Base-by-base conservation (phyloP, 805 yeast species). In the Teunomyces stri region DNA sequence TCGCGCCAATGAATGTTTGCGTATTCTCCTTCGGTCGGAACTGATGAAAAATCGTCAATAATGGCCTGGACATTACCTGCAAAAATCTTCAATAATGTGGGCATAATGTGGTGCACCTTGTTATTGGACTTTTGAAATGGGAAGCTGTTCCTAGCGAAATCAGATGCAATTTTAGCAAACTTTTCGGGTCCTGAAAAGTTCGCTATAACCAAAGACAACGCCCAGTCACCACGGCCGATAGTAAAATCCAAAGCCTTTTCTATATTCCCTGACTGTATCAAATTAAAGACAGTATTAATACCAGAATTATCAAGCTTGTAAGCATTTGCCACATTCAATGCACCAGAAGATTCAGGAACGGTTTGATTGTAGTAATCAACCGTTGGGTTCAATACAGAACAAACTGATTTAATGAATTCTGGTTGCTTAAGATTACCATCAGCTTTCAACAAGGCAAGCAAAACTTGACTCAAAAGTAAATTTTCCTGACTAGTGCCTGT, bases 151-250 rank as follows among this genome's bases (percentile, higher is more conserved):
- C 79, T 42, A 54, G 75, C 76, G 60, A 81, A 87, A 45, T 75
- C 80, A 9, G 82, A 72, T 5, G 85, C 83, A 2, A 85, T 77
- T 29, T 68, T 66, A 4, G 79, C 65, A 79, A 87, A 84, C 33
- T 74, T 72, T 3, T 80, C 83, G 16, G 79, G 78, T 2, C 94
- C 85, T 22, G 81, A 68, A 13, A 88, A 63, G 50, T 84, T 78
- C 1, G 95, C 83, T 43, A 91, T 69, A 27, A 89, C 61, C 46
- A 92, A 65, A 0, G 96, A 86, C 63, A 90, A 72, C 0, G 92
- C 82, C 85, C 88, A 91, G 53, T 88, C 87, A 7, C 81, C 78
- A 45, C 80, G 78, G 1, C 76, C 70, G 15, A 90, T 61, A 1
- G 94, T 83, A 46, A 74, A 68, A 20, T 76, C 71, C 42, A 90